Conservation (phyloP, 495 filamentous ascomycete species). For the Tuber microsphaerosporum region DNA sequence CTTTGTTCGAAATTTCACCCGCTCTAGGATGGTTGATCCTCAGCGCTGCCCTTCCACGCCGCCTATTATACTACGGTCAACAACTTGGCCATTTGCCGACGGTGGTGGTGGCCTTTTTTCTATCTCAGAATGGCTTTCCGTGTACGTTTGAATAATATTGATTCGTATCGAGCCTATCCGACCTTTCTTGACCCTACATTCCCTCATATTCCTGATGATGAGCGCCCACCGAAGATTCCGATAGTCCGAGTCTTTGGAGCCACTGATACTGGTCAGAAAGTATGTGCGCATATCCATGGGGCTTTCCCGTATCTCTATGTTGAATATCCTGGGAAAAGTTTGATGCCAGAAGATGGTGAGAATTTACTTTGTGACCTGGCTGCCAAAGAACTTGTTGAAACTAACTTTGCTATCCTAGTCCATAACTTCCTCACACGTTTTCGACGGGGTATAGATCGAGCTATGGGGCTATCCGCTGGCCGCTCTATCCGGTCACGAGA, state of each 20-base stretch:
- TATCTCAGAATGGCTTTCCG: conserved; percentile 16
- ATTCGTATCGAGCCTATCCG: conserved; percentile 75
- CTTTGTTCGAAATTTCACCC: background rate
- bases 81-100: background rate
- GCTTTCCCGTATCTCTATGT: conserved; percentile 91
- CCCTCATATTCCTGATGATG: conserved; percentile 50
- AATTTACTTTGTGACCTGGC: background rate
- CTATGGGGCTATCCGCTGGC: conserved; percentile 66
- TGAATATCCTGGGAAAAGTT: conserved; percentile 58
- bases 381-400: background rate
- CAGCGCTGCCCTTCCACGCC: background rate
- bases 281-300: conserved; percentile 94
- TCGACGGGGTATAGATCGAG: conserved; percentile 64
- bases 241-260: conserved; percentile 87
- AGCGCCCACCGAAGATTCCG: conserved; percentile 64
- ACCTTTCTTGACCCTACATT: conserved; percentile 76
- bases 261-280: conserved; percentile 90
- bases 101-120: background rate
- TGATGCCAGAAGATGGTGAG: conserved; percentile 60
- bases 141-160: conserved; percentile 85
- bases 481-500: conserved; percentile 50
- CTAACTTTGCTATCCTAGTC: conserved; percentile 47
- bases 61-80: background rate
- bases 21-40: background rate
- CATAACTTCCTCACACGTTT: conserved; percentile 52